Percentiles rank a stretch among this genome's conserved stretches.
phyloP scores from a whole-genome alignment of 306 rosid genomes.

The Prunus davidiana region DNA sequence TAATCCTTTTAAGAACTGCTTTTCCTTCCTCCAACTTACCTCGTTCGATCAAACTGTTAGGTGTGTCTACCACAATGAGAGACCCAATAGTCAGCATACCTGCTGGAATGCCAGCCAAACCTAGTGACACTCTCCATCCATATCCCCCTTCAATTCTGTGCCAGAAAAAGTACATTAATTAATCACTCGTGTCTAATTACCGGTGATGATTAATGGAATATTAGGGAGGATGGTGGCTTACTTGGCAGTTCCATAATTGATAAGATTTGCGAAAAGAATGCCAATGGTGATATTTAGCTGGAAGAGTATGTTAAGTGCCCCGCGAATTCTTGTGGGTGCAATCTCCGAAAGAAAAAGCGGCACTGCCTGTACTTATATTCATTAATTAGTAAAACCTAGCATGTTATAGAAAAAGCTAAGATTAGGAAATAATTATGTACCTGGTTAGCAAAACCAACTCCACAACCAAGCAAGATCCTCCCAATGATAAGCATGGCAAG shows the following conservation, averaged over 20 bases:
- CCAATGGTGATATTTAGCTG: slow-evolving; percentile 59
- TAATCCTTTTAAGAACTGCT: slow-evolving; percentile 42
- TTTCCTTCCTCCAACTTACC: slow-evolving; percentile 51
- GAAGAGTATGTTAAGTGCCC: slow-evolving; percentile 65
- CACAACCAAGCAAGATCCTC: no score
- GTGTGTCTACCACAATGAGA: slow-evolving; percentile 47
- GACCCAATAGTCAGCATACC: slow-evolving; percentile 35
- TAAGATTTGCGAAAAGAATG: slow-evolving; percentile 51
- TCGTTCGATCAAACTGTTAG: slow-evolving; percentile 56
- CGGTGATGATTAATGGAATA: no score
- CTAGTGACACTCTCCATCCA: slow-evolving; percentile 72
- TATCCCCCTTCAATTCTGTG: slow-evolving; percentile 44
- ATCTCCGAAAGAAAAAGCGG: slow-evolving; percentile 41
- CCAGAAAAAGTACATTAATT: not conserved
- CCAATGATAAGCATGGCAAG: not conserved
- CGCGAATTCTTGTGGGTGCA: slow-evolving; percentile 66
- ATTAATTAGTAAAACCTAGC: not conserved
- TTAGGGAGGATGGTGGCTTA: slow-evolving; percentile 8
- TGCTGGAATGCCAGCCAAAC: slow-evolving; percentile 54
- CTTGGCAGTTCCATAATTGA: slow-evolving; percentile 50
- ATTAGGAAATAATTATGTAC: not conserved
- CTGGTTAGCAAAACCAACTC: slow-evolving; percentile 20
- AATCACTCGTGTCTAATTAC: no score
- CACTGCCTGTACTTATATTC: slow-evolving; percentile 38
- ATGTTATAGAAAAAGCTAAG: not conserved